Base-by-base conservation (phyloP, 2,329 filamentous ascomycete species). In the Diaporthe caulivora region DNA sequence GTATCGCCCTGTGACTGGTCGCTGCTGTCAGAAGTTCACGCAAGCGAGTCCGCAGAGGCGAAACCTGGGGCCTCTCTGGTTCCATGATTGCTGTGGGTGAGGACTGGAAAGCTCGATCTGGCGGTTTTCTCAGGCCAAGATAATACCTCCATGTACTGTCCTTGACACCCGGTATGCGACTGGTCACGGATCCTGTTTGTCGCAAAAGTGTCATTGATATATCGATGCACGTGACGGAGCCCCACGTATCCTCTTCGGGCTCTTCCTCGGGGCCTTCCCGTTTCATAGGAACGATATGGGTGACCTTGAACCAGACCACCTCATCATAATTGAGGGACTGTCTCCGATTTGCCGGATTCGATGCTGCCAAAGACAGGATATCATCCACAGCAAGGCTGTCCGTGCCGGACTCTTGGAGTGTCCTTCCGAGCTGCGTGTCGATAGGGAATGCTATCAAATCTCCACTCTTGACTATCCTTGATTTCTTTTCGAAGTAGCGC, bases 251-350 rank as follows among this genome's bases (percentile, higher is more conserved):
- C 64, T 92, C 90, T 4, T 89, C 88, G 2, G 90, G 86, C 18
- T 90, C 89, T 44, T 91, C 89, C n/a, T 89, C 87, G 10, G 89
- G 78, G 79, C 86, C 77, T 85, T 92, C 77, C 40, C 80, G 82
- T 77, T 85, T 91, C 79, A 85, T 85, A 8, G 88, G 84, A 71
- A 87, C 86, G 69, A 97, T 92, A 74, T 94, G 93, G 51, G 93
- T 93, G 53, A 99, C 93, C 76, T 92, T 94, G 86, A 98, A 98
- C 97, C 97, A 99, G 10, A 94, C 95, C 26, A 97, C 93, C 40
- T 87, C 89, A 82, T 88, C 90, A 77, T 84, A 85, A 70, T 80
- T 78, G 76, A 84, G 72, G 76, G 81, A 51, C 73, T 76, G 73
- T 26, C 79, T 76, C 69, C 75, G 75, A 40, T 76, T 84, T 10